Evolutionary conservation across 805 yeast species (phyloP), one percentile per base, ranked within the genome.

Genomic region (Yarrowia sp.): DNA sequence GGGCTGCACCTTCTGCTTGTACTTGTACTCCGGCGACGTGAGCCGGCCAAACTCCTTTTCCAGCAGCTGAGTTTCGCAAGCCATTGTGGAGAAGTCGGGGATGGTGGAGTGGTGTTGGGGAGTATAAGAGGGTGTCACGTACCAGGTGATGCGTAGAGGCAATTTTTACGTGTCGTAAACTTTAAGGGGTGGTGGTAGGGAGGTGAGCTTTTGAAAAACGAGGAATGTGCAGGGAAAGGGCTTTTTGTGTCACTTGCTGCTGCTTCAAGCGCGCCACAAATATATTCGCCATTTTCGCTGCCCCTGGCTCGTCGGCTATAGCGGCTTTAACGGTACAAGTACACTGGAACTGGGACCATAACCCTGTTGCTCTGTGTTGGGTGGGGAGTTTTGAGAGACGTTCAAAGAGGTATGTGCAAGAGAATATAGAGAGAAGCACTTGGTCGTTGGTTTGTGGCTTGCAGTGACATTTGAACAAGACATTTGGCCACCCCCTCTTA

Each of bases 21-120:
- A 86, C 67, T 90, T 81, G 76, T 87, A 85, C 17, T 89, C 86
- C n/a, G 81, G 74, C 9, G 89, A 85, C 1, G 91, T 85, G 60
- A 89, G 79, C 24, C 82, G 79, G 47, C 97, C 97, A 76, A 83
- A 92, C 76, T 92, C 97, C 73, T 84, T 79, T 69, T 88, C 90
- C n/a, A 49, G 33, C 43, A 68, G 69, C 36, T 68, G 55, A 20
- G 66, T 46, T 61, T 61, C 66, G 47, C 39, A 39, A 36, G 63
- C 63, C 64, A 58, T 55, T 42, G 61, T 55, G 38, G 13, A 43
- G 60, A 19, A 19, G 43, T 17, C 7, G 30, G 30, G 30, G 30
- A 5, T 24, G 30, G 30, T 5, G 30, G 30, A 1, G 42, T 49
- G 68, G 76, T 52, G 43, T n/a, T 14, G 58, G 42, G 42, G 33